These are phyloP conservation scores for Didymellaceae sp. DNA, from an alignment of 2,329 filamentous ascomycete genomes.

Conservation along the genomic window DNA sequence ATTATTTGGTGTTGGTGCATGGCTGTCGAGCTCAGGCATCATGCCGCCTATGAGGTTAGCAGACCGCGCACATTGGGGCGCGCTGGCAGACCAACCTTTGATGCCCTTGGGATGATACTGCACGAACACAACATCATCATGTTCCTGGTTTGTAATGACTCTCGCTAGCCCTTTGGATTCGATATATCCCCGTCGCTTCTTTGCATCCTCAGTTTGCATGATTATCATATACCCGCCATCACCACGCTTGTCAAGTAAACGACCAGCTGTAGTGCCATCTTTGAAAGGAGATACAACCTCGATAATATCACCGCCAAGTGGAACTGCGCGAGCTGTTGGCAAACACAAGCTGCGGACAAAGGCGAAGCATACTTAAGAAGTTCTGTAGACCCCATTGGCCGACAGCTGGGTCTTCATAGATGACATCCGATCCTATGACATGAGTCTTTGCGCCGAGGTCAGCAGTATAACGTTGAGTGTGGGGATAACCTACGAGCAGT, in stretches of 20 bases:
- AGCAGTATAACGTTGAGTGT: neutral
- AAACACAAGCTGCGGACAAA: neutral
- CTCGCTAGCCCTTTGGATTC: conserved; percentile 44
- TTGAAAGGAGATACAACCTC: conserved; percentile 52
- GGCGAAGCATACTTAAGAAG: conserved; percentile 41
- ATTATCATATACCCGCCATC: conserved; percentile 59
- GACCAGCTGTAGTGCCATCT: conserved; percentile 49
- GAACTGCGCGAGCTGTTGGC: conserved; percentile 35
- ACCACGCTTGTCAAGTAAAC: conserved; percentile 51
- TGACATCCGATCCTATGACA: conserved; percentile 50
- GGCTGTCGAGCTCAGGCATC: conserved; percentile 55
- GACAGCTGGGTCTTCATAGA: conserved; percentile 50
- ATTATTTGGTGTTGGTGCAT: conserved; percentile 41
- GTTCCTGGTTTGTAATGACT: conserved; percentile 49
- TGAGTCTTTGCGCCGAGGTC: conserved; percentile 30
- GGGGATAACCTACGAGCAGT: conserved; percentile 30
- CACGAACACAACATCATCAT: conserved; percentile 44
- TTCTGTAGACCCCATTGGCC: conserved; percentile 52
- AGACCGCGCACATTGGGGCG: neutral
- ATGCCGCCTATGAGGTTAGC: conserved; percentile 44
- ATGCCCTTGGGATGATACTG: conserved; percentile 56
- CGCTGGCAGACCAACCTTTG: conserved; percentile 35
- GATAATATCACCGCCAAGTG: conserved; percentile 54
- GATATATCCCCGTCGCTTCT: conserved; percentile 47
- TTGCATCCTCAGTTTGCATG: conserved; percentile 55